phyloP scores from a whole-genome alignment of 2,329 filamentous ascomycete species.

The Teratosphaeria viscida region DNA sequence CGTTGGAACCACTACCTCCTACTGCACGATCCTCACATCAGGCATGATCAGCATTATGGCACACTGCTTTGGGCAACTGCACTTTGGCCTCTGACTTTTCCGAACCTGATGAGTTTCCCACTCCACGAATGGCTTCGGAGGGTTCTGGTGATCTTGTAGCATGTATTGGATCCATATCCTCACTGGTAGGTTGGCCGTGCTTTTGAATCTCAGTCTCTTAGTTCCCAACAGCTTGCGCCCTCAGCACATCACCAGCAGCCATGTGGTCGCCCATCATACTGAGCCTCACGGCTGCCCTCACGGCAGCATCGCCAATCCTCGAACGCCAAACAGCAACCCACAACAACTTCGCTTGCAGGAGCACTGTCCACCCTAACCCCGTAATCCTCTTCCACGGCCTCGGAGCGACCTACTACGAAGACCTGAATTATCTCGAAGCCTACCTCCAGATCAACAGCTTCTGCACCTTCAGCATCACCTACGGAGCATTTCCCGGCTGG shows the following conservation, averaged over 20 bases:
- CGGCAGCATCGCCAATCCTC: neutral
- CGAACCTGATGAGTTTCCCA: no score
- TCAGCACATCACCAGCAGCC: neutral
- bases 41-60: neutral
- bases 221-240: neutral
- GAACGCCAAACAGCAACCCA: constrained; percentile 3
- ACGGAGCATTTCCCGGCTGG: constrained; percentile 11
- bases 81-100: neutral
- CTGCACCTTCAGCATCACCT: constrained; percentile 17
- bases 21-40: neutral
- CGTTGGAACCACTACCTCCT: neutral
- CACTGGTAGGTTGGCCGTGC: neutral
- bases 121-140: no score
- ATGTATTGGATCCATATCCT: neutral
- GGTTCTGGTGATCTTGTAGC: neutral
- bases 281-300: neutral
- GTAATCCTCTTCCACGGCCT: constrained; percentile 16
- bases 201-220: neutral
- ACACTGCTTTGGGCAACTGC: neutral
- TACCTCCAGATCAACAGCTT: constrained; percentile 11
- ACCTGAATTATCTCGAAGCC: constrained; percentile 14
- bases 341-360: constrained; percentile 15
- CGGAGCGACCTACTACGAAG: constrained; percentile 17
- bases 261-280: neutral
- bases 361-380: constrained; percentile 13